phyloP scores from a whole-genome alignment of 495 filamentous ascomycete genomes.

The Parathielavia appendiculata region DNA sequence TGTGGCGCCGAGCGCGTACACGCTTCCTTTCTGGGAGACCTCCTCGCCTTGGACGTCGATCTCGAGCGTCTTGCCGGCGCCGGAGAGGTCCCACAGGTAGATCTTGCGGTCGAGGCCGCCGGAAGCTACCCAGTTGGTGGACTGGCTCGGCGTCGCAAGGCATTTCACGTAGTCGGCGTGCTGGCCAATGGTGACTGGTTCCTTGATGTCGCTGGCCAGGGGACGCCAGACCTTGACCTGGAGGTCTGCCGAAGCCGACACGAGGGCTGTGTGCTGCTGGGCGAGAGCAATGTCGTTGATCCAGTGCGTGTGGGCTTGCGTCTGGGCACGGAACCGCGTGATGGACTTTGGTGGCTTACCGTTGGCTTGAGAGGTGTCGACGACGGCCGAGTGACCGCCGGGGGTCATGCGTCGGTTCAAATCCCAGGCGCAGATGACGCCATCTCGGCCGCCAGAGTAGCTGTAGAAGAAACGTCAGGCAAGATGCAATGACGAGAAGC shows the following conservation, averaged over 20 bases:
- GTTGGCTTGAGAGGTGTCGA: slow-evolving; percentile 25
- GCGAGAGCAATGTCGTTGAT: slow-evolving; percentile 93
- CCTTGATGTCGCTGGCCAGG: slow-evolving; percentile 59
- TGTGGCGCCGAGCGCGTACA: slow-evolving; percentile 80
- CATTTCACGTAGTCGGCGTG: slow-evolving; percentile 97
- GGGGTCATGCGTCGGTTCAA: slow-evolving; percentile 53
- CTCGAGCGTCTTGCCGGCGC: slow-evolving; percentile 74
- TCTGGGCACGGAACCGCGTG: slow-evolving; percentile 78
- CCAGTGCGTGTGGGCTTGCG: slow-evolving; percentile 98
- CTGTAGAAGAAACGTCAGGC: slow-evolving; percentile 42
- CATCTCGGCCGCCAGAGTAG: slow-evolving; percentile 93
- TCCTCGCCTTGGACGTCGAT: slow-evolving; percentile 80
- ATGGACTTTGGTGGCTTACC: slow-evolving; percentile 33
- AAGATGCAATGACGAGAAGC: neutral
- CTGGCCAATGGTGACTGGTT: slow-evolving; percentile 78
- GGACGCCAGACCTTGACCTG: slow-evolving; percentile 94
- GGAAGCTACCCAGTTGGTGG: slow-evolving; percentile 88
- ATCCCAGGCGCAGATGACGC: slow-evolving; percentile 94
- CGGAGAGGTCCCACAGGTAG: slow-evolving; percentile 86
- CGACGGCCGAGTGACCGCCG: slow-evolving; percentile 29
- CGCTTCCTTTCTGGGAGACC: slow-evolving; percentile 80
- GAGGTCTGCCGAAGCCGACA: slow-evolving; percentile 92
- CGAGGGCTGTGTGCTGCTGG: slow-evolving; percentile 73
- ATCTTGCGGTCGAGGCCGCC: slow-evolving; percentile 92
- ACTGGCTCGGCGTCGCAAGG: slow-evolving; percentile 65